Evolutionary conservation across 1,284 basidiomycete species (phyloP).

Genomic region (Laetiporus sulphureus): DNA sequence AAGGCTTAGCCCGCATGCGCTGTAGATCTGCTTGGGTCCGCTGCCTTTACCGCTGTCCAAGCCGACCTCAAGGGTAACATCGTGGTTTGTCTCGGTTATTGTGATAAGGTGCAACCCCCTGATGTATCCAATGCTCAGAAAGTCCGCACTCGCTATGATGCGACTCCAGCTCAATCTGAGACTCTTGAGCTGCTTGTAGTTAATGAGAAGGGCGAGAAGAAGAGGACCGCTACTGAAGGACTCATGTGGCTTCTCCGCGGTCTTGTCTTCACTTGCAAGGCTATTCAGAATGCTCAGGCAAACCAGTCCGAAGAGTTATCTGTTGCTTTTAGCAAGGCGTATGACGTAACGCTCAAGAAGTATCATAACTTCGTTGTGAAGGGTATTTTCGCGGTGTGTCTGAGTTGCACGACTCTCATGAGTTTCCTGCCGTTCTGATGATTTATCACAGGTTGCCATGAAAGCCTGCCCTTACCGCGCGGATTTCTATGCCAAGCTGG

Average conservation of each 20-base stretch:
- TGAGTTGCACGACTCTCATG: neutral
- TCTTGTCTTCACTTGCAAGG: conserved; percentile 86
- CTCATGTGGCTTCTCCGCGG: conserved; percentile 91
- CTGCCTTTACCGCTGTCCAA: conserved; percentile 84
- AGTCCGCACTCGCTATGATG: conserved; percentile 78
- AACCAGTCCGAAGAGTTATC: conserved; percentile 70
- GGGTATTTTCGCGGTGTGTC: conserved; percentile 76
- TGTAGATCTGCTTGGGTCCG: conserved; percentile 82
- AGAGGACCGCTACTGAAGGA: conserved; percentile 83
- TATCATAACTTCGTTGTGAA: conserved; percentile 88
- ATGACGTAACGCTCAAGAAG: conserved; percentile 78
- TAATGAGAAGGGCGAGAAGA: conserved; percentile 86
- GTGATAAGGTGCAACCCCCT: too few relatives aligned
- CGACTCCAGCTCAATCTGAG: conserved; percentile 53
- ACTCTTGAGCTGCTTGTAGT: conserved; percentile 85
- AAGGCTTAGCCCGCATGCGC: neutral
- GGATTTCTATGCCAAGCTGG: conserved; percentile 88
- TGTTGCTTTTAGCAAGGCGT: conserved; percentile 76
- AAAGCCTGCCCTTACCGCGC: conserved; percentile 92
- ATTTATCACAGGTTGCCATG: conserved; percentile 84
- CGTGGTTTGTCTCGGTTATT: conserved; percentile 47
- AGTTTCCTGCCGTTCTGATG: neutral
- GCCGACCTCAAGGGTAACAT: conserved; percentile 93
- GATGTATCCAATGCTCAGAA: conserved; percentile 51
- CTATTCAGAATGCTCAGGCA: conserved; percentile 67